Conservation (phyloP, 768 basidiomycete genomes). For the Fibroporia radiculosa region DNA sequence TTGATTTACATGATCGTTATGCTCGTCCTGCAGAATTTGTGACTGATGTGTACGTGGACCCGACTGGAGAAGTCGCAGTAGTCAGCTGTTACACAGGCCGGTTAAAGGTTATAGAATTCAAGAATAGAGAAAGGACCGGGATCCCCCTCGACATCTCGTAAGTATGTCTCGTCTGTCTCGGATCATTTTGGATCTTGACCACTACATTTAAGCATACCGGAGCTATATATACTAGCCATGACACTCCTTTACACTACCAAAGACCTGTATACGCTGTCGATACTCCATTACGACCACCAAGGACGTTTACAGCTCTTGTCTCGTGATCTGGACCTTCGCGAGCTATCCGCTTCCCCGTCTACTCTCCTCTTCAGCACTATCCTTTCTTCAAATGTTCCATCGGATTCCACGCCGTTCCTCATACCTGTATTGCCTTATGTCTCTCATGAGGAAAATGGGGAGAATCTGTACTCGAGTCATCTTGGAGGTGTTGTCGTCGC, state of each 20-base stretch:
- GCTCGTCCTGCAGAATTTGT: constrained; percentile 66
- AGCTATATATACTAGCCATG: constrained; percentile 62
- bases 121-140: constrained; percentile 43
- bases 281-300: constrained; percentile 60
- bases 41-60: constrained; percentile 60
- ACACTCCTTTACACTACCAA: constrained; percentile 42
- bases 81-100: constrained; percentile 64
- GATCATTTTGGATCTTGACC: background rate
- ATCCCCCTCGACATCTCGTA: constrained; percentile 59
- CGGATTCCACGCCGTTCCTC: constrained; percentile 25
- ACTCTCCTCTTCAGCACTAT: constrained; percentile 38
- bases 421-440: constrained; percentile 26
- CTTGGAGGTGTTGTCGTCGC: constrained; percentile 67
- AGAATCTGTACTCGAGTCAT: constrained; percentile 17
- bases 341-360: constrained; percentile 35
- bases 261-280: constrained; percentile 45
- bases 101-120: constrained; percentile 54
- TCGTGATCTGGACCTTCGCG: constrained; percentile 45
- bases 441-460: constrained; percentile 28
- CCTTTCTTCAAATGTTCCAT: constrained; percentile 42
- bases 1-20: constrained; percentile 49
- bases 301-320: constrained; percentile 55
- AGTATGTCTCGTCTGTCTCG: constrained; percentile 23
- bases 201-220: constrained; percentile 41
- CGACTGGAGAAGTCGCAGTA: constrained; percentile 50